phyloP scores from a whole-genome alignment of 371 early-diverging fungal genomes.

The Cokeromyces recurvatus region DNA sequence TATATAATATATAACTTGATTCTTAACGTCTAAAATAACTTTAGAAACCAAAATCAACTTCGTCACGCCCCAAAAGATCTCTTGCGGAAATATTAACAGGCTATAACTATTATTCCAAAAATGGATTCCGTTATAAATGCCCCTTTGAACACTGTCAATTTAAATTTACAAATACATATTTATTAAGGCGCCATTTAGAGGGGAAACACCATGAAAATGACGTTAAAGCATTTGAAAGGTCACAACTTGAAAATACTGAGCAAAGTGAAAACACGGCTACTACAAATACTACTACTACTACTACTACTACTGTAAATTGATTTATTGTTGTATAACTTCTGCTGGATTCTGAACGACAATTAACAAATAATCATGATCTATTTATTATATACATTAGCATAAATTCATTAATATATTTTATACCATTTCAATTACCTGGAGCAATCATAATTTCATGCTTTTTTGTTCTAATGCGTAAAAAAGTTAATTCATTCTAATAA shows the following conservation, averaged over 20 bases:
- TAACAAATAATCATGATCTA: constrained; percentile 85
- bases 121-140: constrained; percentile 9
- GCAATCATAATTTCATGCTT: constrained; percentile 95
- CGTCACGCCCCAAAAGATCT: constrained; percentile 11
- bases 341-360: constrained; percentile 84
- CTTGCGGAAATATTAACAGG: constrained; percentile 17
- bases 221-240: constrained; percentile 2
- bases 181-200: constrained; percentile 28
- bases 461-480: constrained; percentile 86
- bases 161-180: constrained; percentile 16
- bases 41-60: constrained; percentile 3
- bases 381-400: background rate
- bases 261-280: too few species aligned
- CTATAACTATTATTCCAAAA: constrained; percentile 9
- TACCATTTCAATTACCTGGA: constrained; percentile 55
- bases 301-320: background rate
- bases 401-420: background rate
- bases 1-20: too few species aligned
- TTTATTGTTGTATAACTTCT: constrained; percentile 32
- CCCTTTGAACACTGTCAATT: constrained; percentile 18
- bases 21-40: too few species aligned
- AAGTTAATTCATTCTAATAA: constrained; percentile 85
- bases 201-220: constrained; percentile 21
- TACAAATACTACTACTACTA: too few species aligned
- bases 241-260: background rate